phyloP scores from a whole-genome alignment of 2,329 filamentous ascomycete species.

The Boeremia lycopersici region DNA sequence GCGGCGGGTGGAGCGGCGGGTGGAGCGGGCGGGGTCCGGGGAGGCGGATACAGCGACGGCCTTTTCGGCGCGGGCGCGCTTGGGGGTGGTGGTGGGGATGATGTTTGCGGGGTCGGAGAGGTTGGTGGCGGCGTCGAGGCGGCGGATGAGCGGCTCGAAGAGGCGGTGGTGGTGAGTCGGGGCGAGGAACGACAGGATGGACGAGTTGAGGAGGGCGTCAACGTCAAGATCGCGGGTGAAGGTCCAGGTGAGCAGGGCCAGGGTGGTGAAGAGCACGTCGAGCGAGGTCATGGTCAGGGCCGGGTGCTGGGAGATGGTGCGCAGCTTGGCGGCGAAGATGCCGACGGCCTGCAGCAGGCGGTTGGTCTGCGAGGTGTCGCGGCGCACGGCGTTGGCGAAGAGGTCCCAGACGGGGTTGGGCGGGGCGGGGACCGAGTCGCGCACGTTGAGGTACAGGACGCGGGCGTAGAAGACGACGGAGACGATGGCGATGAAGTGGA shows the following conservation, averaged over 20 bases:
- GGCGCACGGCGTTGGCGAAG: slow-evolving; percentile 52
- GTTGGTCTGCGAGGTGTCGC: slow-evolving; percentile 46
- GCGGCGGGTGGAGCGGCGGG: slow-evolving; percentile 6
- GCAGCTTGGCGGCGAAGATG: slow-evolving; percentile 48
- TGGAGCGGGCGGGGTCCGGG: background rate
- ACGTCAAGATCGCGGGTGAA: slow-evolving; percentile 60
- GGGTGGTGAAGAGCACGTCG: slow-evolving; percentile 63
- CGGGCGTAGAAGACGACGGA: slow-evolving; percentile 56
- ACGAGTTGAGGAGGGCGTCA: slow-evolving; percentile 54
- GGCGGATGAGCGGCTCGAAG: slow-evolving; percentile 12
- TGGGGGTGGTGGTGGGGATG: slow-evolving; percentile 20
- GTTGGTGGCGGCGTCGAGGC: slow-evolving; percentile 8
- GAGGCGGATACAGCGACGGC: background rate
- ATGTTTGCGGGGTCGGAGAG: slow-evolving; percentile 14
- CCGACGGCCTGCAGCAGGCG: slow-evolving; percentile 35
- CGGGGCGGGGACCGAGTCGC: slow-evolving; percentile 56
- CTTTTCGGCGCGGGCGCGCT: slow-evolving; percentile 22
- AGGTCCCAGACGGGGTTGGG: slow-evolving; percentile 47
- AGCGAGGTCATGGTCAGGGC: slow-evolving; percentile 62
- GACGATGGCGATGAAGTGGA: slow-evolving; percentile 54
- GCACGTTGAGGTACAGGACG: slow-evolving; percentile 52
- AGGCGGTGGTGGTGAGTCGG: slow-evolving; percentile 30
- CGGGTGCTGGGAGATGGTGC: slow-evolving; percentile 62
- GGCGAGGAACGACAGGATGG: slow-evolving; percentile 36
- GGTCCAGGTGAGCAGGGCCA: slow-evolving; percentile 64